Evolutionary conservation across 2,329 filamentous ascomycete species (phyloP), one percentile per base, ranked within the genome.

Genomic region (Aspergillus ibericus): DNA sequence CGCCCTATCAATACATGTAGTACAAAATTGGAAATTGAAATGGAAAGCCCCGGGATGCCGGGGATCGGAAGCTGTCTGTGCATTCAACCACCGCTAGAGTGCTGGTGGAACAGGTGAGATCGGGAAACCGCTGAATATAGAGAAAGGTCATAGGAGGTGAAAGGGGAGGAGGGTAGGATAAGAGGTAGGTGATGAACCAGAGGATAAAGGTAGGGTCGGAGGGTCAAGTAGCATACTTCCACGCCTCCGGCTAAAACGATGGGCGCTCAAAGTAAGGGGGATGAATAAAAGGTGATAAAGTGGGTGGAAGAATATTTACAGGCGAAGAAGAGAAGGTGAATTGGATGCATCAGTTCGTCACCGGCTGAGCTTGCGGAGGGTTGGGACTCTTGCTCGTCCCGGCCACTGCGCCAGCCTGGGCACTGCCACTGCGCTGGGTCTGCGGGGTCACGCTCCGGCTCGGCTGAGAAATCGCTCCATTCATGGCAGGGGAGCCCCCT

Each of bases 401-500:
- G 34, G 75, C 72, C 29, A 70, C 68, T 20, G 69, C 60, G n/a
- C 69, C 73, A 53, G 70, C 72, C 59, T 78, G 77, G n/a, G 70
- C 71, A 63, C 77, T 80, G 32, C 72, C 73, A 62, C 75, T 76
- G 54, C 78, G 73, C 65, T 80, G 78, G 48, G 73, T 77, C 58
- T 80, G 76, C 5, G 79, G 78, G 7, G 80, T 81, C 25, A 71
- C 78, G 63, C 75, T 79, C 44, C 79, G 72, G 55, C 76, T 80
- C 38, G 75, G 71, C 55, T 77, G 73, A 49, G 75, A 67, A 50
- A 75, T 72, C 38, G 72, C 72, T 48, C 75, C 77, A 62, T 77
- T 79, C 72, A 80, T 73, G 10, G 75, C 77, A n/a, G 78, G 77
- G 4, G 77, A 78, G 57, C 70, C 75, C 44, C 67, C 73, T 50